Evolutionary conservation across 495 filamentous ascomycete species (phyloP), one percentile per base, ranked within the genome.

Genomic region (Xylona heveae): DNA sequence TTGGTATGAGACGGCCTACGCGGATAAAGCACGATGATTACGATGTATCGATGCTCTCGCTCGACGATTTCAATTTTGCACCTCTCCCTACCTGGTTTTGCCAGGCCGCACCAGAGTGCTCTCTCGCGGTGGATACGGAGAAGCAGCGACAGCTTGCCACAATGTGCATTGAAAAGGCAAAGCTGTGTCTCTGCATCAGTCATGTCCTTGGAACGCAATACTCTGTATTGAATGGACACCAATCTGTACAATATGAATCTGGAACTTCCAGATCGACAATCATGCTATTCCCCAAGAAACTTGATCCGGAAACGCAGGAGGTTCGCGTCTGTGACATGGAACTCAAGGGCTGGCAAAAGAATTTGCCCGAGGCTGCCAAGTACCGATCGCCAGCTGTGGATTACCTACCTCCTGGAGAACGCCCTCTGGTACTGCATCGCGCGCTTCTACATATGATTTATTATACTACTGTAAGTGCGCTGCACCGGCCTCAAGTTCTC

Each of bases 101-200:
- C 42, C n/a, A n/a, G n/a, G 67, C 84, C 39, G 59, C 68, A 0
- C 53, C 61, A 14, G 63, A 78, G 19, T 83, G 76, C 45, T 58
- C 62, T n/a, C 40, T 81, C 15, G 47, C 74, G 19, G 61, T 65
- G 24, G 71, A 79, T 42, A 50, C 62, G 10, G 59, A 53, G 29
- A 66, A 71, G 45, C 78, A 88, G 50, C 61, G 63, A 28, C 59
- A 80, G 46, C 57, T 90, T 26, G 82, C 81, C 2, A 51, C 72
- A 35, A 75, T 91, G 75, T 91, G 81, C 52, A 79, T 93, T 40
- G 73, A 80, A 36, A 91, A 90, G 53, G 75, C 80, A 2, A 84
- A 81, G 51, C 65, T 93, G n/a, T 84, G 77, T 44, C 60, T 82
- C 21, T 74, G 71, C 49, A 76, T 93, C 51, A 78, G 73, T 49